Evolutionary conservation across 2,329 filamentous ascomycete genomes (phyloP).

Genomic region (Tolypocladium paradoxum): DNA sequence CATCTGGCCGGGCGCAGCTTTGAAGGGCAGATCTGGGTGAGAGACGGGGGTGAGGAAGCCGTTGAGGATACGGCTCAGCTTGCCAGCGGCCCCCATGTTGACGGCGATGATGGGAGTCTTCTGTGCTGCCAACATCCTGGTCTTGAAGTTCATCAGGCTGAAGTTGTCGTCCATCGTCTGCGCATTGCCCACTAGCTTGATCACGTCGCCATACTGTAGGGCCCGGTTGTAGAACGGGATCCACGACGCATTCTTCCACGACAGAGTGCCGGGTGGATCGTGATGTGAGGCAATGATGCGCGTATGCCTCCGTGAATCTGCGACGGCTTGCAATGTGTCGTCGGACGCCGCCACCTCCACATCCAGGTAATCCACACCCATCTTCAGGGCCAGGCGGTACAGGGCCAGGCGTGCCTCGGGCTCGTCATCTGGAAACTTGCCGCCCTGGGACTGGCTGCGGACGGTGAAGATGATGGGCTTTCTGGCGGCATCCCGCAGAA

Average conservation of each 20-base stretch:
- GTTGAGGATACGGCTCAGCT: conserved; percentile 84
- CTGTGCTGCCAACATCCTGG: conserved; percentile 60
- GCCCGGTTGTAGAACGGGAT: conserved; percentile 82
- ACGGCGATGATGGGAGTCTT: conserved; percentile 82
- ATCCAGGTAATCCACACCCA: conserved; percentile 88
- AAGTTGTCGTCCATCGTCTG: conserved; percentile 75
- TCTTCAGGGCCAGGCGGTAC: conserved; percentile 67
- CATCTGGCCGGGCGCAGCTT: conserved; percentile 87
- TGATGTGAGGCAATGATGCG: conserved; percentile 94
- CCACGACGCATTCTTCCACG: conserved; percentile 92
- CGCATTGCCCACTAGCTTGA: conserved; percentile 86
- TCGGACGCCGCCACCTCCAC: conserved; percentile 81
- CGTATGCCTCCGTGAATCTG: conserved; percentile 56
- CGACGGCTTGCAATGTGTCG: conserved; percentile 58
- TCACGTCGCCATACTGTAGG: conserved; percentile 79
- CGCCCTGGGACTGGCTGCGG: conserved; percentile 75
- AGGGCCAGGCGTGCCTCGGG: conserved; percentile 61
- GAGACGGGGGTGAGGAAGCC: conserved; percentile 90
- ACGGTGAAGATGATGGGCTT: conserved; percentile 89
- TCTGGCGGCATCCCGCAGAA: conserved; percentile 60
- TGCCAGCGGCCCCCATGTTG: conserved; percentile 85
- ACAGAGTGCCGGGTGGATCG: conserved; percentile 66
- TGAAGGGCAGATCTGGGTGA: conserved; percentile 79
- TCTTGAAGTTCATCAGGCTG: conserved; percentile 70
- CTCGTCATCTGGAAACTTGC: conserved; percentile 71